Evolutionary conservation across 768 basidiomycete species (phyloP).

Genomic region (Mycena capillaripes): DNA sequence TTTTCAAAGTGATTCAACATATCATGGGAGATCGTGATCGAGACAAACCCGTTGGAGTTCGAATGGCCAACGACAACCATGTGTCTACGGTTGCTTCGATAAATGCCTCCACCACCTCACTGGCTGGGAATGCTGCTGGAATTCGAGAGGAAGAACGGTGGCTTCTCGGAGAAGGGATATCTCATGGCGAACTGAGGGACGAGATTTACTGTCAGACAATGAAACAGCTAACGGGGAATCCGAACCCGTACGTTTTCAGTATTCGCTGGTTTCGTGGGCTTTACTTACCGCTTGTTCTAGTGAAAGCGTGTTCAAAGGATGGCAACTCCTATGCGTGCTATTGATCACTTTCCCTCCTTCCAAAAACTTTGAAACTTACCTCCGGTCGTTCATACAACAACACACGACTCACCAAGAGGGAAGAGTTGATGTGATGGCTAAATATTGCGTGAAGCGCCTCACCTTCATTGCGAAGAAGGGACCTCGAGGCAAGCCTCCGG

Average conservation of each 20-base stretch:
- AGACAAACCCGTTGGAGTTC: conserved; percentile 69
- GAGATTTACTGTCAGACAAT: conserved; percentile 95
- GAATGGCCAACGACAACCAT: conserved; percentile 59
- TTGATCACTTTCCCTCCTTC: conserved; percentile 95
- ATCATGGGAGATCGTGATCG: conserved; percentile 95
- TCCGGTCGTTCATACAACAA: conserved; percentile 83
- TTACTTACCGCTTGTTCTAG: conserved; percentile 52
- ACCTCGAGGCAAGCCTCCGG: conserved; percentile 87
- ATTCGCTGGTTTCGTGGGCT: background rate
- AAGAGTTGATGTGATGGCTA: conserved; percentile 90
- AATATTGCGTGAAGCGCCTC: conserved; percentile 88
- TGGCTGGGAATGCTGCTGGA: conserved; percentile 51
- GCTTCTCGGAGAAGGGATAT: conserved; percentile 84
- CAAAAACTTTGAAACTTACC: conserved; percentile 90
- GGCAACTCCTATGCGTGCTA: conserved; percentile 93
- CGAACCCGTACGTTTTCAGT: conserved; percentile 71
- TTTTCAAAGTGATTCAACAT: conserved; percentile 92
- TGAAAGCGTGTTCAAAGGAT: conserved; percentile 90
- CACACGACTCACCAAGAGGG: conserved; percentile 78
- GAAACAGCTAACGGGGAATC: conserved; percentile 91
- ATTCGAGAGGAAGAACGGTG: conserved; percentile 90
- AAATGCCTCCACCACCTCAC: conserved; percentile 62
- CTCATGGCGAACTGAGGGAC: conserved; percentile 88
- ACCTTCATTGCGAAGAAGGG: conserved; percentile 84
- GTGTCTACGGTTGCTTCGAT: conserved; percentile 59